These are phyloP conservation scores for Basipetospora chlamydospora DNA, from an alignment of 2,329 filamentous ascomycete genomes.

Conservation along the genomic window DNA sequence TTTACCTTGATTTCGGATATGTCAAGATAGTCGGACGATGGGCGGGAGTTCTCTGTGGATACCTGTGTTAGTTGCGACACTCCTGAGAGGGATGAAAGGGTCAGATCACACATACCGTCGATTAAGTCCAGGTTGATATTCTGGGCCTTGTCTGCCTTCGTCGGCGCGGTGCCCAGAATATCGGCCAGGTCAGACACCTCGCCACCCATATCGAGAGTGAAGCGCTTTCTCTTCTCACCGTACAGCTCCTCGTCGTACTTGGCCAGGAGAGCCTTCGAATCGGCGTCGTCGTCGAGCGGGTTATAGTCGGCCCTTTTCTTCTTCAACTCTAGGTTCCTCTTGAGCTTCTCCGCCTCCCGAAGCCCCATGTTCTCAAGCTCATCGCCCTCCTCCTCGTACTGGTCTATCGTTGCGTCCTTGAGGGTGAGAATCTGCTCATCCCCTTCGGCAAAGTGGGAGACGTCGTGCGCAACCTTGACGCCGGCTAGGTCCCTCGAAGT, in stretches of 20 bases:
- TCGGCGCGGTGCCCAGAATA: constrained; percentile 32
- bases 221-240: constrained; percentile 76
- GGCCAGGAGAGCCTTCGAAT: constrained; percentile 54
- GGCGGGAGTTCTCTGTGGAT: background rate
- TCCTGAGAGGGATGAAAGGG: background rate
- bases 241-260: constrained; percentile 95
- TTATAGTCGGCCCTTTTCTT: constrained; percentile 86
- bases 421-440: constrained; percentile 84
- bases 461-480: constrained; percentile 81
- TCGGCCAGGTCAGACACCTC: constrained; percentile 50
- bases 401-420: constrained; percentile 80
- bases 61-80: background rate
- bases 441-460: constrained; percentile 64
- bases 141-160: constrained; percentile 47
- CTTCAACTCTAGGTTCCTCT: constrained; percentile 69
- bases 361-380: constrained; percentile 70
- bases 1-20: constrained; percentile 79
- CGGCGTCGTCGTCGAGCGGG: constrained; percentile 58
- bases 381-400: constrained; percentile 75
- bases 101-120: background rate
- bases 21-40: constrained; percentile 73
- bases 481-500: constrained; percentile 77
- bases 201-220: constrained; percentile 71
- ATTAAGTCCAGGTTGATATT: constrained; percentile 46
- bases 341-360: constrained; percentile 55